Evolutionary conservation across 2,329 filamentous ascomycete species (phyloP).

Genomic region (Colletotrichum costaricense): DNA sequence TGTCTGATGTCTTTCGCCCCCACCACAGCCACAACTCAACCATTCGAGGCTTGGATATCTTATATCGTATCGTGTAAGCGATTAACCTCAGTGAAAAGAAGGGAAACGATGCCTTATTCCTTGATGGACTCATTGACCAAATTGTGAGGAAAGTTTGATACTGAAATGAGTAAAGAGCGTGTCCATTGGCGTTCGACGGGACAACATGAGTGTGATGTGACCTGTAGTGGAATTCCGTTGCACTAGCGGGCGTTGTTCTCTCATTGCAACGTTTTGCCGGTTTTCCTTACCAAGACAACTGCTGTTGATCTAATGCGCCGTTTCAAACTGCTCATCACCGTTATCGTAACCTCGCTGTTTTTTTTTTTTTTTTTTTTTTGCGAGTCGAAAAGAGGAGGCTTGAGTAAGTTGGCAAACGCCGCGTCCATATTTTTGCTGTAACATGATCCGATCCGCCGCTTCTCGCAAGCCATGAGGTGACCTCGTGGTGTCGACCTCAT

Average conservation of each 20-base stretch:
- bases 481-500: neutral
- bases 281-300: neutral
- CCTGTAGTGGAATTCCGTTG: constrained; percentile 28
- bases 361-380: neutral
- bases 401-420: neutral
- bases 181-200: neutral
- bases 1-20: neutral
- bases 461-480: neutral
- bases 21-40: neutral
- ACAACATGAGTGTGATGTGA: neutral
- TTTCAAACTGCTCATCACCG: neutral
- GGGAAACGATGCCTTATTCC: neutral
- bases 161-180: neutral
- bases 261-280: constrained; percentile 15
- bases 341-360: neutral
- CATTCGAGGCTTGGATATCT: neutral
- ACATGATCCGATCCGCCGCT: neutral
- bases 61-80: neutral
- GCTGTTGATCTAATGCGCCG: neutral
- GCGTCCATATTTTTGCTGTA: neutral
- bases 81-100: neutral
- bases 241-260: constrained; percentile 11
- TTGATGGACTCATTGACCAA: neutral
- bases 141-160: neutral
- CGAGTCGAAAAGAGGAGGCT: neutral